phyloP scores from a whole-genome alignment of 495 filamentous ascomycete genomes.

The Cairneyella variabilis region DNA sequence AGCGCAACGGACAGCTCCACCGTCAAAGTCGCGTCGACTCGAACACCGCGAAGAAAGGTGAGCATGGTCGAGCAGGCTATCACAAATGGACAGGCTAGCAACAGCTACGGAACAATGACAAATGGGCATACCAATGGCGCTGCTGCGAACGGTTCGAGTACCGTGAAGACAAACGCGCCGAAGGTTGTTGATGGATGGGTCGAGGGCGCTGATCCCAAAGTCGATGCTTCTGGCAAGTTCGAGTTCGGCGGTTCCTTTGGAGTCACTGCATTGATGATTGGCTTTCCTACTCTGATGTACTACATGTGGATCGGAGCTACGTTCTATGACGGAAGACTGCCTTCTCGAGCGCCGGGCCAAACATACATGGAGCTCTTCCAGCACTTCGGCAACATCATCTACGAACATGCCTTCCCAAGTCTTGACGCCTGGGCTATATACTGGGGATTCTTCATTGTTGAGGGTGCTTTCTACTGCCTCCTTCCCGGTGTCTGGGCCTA shows the following conservation, averaged over 20 bases:
- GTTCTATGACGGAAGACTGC: slow-evolving; percentile 83
- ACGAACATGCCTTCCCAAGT: slow-evolving; percentile 76
- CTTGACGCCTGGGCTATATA: slow-evolving; percentile 84
- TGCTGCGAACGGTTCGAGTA: slow-evolving; percentile 33
- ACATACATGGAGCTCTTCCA: slow-evolving; percentile 60
- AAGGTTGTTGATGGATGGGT: slow-evolving; percentile 60
- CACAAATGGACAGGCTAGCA: slow-evolving; percentile 17
- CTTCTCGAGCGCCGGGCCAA: slow-evolving; percentile 61
- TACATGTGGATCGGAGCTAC: slow-evolving; percentile 98
- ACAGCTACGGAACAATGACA: slow-evolving; percentile 19
- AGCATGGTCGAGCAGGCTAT: slow-evolving; percentile 26
- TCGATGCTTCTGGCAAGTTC: slow-evolving; percentile 76
- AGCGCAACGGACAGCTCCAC: slow-evolving; percentile 21
- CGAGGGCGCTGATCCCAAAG: slow-evolving; percentile 65
- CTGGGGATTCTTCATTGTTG: slow-evolving; percentile 85
- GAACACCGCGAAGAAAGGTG: slow-evolving; percentile 27
- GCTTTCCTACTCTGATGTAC: slow-evolving; percentile 91
- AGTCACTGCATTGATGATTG: slow-evolving; percentile 79
- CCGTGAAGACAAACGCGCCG: slow-evolving; percentile 20
- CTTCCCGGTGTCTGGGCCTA: slow-evolving; percentile 80
- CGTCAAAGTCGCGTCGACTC: slow-evolving; percentile 18
- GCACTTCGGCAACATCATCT: slow-evolving; percentile 65
- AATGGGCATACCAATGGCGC: slow-evolving; percentile 15
- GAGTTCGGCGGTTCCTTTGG: slow-evolving; percentile 88
- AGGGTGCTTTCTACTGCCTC: slow-evolving; percentile 74